Conservation (phyloP, 2,329 filamentous ascomycete species). For the Penicillium sp. region DNA sequence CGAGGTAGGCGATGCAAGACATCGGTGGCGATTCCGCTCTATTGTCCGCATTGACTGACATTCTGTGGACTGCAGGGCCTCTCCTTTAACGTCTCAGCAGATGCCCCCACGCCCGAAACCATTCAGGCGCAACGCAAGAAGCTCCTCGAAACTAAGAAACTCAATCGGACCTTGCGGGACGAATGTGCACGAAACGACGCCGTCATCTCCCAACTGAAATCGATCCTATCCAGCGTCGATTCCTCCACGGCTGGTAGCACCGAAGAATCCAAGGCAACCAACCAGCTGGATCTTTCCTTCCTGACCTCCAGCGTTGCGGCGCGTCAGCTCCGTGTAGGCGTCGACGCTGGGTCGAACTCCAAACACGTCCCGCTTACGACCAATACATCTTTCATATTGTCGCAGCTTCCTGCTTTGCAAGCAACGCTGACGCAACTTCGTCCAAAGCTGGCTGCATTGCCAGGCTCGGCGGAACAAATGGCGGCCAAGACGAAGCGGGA, state of each 20-base stretch:
- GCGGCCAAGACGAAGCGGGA: slow-evolving; percentile 62
- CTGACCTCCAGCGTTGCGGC: slow-evolving; percentile 56
- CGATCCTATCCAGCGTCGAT: slow-evolving; percentile 53
- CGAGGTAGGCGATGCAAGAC: slow-evolving; percentile 56
- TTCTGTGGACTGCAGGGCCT: slow-evolving; percentile 36
- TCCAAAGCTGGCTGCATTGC: slow-evolving; percentile 62
- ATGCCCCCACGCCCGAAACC: slow-evolving; percentile 65
- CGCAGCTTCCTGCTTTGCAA: slow-evolving; percentile 80
- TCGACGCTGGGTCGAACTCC: slow-evolving; percentile 38
- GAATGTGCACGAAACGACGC: slow-evolving; percentile 75
- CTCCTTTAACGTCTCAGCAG: slow-evolving; percentile 34
- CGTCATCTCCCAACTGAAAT: slow-evolving; percentile 67
- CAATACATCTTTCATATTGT: slow-evolving; percentile 71
- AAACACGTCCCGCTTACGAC: slow-evolving; percentile 48
- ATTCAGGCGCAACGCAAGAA: slow-evolving; percentile 74
- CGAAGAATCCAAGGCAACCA: slow-evolving; percentile 22
- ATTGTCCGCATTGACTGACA: not conserved
- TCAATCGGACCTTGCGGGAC: slow-evolving; percentile 70
- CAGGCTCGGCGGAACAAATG: slow-evolving; percentile 38
- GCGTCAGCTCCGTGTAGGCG: slow-evolving; percentile 50
- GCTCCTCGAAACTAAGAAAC: slow-evolving; percentile 75
- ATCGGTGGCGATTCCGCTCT: not conserved
- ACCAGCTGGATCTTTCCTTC: slow-evolving; percentile 56
- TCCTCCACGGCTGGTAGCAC: slow-evolving; percentile 21
- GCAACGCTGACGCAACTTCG: slow-evolving; percentile 69